Evolutionary conservation across 352 stramenopile genomes (phyloP), one percentile per base, ranked within the genome.

Genomic region (Phytophthora kernoviae): DNA sequence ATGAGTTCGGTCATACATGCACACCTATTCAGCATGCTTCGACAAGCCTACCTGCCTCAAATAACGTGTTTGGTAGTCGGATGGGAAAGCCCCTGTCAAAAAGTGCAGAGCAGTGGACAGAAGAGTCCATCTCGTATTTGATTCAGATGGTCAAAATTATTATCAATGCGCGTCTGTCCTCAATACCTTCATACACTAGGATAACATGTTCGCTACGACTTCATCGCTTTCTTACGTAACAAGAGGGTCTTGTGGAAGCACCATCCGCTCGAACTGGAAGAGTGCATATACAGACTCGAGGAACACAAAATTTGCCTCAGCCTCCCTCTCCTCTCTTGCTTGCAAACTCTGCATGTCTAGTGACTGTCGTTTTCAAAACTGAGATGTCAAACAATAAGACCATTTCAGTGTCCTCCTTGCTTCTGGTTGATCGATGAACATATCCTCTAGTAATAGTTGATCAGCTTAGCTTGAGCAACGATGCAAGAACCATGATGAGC

Each of bases 251-350:
- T 30, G 24, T 30, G 24, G 24, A 30, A 30, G 24, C 24, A 7
- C 24, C 24, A 6, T 30, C 24, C 24, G 6, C 24, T 30, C 6
- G 24, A 30, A 79, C 30, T 62, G 70, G 17, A 76, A 48, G 21
- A 72, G 62, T 37, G 62, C 59, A 15, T 43, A 43, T 7, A 43
- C 58, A 7, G 45, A 54, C 54, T 79, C 70, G 10, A 71, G 33
- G 8, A 79, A 50, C 26, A 68, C 47, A 20, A 68, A 72, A 52
- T 45, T 36, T 20, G 70, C 70, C 36, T 69, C 50, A 17, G 47
- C 39, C 41, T 67, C 62, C 10, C 44, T 74, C 52, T 24, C 43
- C 45, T 68, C 51, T 30, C 11, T 37, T 46, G 18, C n/a, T n/a
- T n/a, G n/a, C n/a, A n/a, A n/a, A n/a, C n/a, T 55, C 21, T 53